These are phyloP conservation scores for Conidiobolus incongruus DNA, from an alignment of 371 early-diverging fungal genomes.

Conservation along the genomic window DNA sequence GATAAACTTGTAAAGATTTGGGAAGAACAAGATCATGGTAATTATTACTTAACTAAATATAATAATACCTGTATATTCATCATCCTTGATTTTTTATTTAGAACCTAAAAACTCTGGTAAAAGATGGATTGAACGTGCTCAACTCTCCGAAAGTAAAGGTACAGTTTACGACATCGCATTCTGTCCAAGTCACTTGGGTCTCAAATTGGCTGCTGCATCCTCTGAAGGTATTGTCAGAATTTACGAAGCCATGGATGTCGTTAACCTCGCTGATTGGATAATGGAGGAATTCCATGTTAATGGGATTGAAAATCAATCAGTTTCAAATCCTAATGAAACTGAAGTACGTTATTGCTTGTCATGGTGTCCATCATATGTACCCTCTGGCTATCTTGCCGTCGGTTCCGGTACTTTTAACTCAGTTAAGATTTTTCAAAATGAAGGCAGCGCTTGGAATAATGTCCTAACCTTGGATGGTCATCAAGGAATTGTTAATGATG, in stretches of 20 bases:
- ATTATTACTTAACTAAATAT: too few relatives aligned
- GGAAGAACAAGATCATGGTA: too few relatives aligned
- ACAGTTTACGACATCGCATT: slow-evolving; percentile 74
- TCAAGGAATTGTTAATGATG: slow-evolving; percentile 43
- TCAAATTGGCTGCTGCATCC: slow-evolving; percentile 62
- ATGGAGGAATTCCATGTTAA: slow-evolving; percentile 39
- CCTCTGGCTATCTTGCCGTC: slow-evolving; percentile 60
- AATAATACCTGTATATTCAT: too few relatives aligned
- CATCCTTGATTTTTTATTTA: too few relatives aligned
- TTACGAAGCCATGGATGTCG: slow-evolving; percentile 71
- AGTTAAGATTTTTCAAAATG: slow-evolving; percentile 44
- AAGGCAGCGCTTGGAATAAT: too few relatives aligned
- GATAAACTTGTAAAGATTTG: slow-evolving; percentile 77
- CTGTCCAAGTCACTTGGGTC: slow-evolving; percentile 51
- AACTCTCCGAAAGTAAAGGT: slow-evolving; percentile 42
- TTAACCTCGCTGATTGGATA: slow-evolving; percentile 60
- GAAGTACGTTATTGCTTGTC: slow-evolving; percentile 35
- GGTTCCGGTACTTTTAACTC: slow-evolving; percentile 65
- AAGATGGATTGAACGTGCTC: slow-evolving; percentile 37
- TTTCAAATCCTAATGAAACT: too few relatives aligned
- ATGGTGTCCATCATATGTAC: slow-evolving; percentile 72
- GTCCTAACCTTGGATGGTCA: slow-evolving; percentile 40
- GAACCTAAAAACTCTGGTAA: too few relatives aligned
- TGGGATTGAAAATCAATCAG: too few relatives aligned
- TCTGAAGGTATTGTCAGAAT: slow-evolving; percentile 75